These are phyloP conservation scores for Prunella vulgaris DNA, from an alignment of 257 asterid species.

Conservation along the genomic window DNA sequence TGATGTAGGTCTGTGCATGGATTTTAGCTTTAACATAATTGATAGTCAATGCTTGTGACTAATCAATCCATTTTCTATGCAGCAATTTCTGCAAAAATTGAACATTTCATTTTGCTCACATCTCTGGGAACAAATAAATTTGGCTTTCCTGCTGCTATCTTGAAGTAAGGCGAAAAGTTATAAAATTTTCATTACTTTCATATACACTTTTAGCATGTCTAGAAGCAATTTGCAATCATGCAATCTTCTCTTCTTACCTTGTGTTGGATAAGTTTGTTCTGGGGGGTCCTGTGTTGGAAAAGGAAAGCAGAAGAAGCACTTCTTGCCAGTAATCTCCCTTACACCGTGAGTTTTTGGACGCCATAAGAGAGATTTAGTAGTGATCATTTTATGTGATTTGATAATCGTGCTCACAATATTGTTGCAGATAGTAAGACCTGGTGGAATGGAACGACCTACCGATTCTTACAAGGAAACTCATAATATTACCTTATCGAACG, in stretches of 20 bases:
- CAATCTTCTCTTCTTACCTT: conserved; percentile 3
- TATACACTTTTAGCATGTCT: conserved; percentile 5
- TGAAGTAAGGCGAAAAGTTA: conserved; percentile 54
- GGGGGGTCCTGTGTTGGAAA: conserved; percentile 95
- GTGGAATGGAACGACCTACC: conserved; percentile 98
- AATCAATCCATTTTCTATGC: conserved; percentile 31
- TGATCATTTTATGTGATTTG: background rate
- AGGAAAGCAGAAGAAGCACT: conserved; percentile 96
- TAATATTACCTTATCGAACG: conserved; percentile 63
- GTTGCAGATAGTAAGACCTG: conserved; percentile 89
- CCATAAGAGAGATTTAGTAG: background rate
- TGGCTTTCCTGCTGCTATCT: conserved; percentile 93
- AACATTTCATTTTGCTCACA: conserved; percentile 82
- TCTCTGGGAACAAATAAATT: conserved; percentile 93
- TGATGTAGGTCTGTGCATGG: too few species aligned
- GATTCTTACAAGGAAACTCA: conserved; percentile 95
- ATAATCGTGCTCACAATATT: conserved; percentile 19
- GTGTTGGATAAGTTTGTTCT: conserved; percentile 57
- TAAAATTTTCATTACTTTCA: background rate
- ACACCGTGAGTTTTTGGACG: conserved; percentile 58
- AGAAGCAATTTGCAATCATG: background rate
- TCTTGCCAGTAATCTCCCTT: conserved; percentile 79
- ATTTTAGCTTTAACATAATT: too few species aligned
- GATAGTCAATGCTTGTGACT: too few species aligned
- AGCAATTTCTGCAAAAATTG: conserved; percentile 73